These are phyloP conservation scores for Phoma herbarum DNA, from an alignment of 2,329 filamentous ascomycete genomes.

Conservation along the genomic window DNA sequence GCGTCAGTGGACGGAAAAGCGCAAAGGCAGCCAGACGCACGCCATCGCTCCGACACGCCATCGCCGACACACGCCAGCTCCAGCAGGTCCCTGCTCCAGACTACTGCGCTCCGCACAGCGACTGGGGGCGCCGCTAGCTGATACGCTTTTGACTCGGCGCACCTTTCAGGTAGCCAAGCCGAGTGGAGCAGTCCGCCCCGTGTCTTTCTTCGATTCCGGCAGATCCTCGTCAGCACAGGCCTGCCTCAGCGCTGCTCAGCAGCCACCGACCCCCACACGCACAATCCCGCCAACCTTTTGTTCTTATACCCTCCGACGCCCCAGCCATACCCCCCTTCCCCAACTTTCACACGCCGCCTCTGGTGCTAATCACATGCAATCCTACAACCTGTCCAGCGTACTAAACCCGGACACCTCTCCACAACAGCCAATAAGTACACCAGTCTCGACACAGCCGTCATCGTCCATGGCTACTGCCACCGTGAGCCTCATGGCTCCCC, in stretches of 20 bases:
- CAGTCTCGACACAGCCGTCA: slow-evolving; percentile 23
- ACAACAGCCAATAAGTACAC: slow-evolving; percentile 17
- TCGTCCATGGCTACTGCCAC: slow-evolving; percentile 55
- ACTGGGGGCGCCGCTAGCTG: slow-evolving; percentile 32
- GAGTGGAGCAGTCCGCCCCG: slow-evolving; percentile 33
- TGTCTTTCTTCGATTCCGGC: slow-evolving; percentile 41
- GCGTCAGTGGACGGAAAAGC: slow-evolving; percentile 10
- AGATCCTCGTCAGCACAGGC: slow-evolving; percentile 47
- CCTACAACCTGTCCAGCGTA: slow-evolving; percentile 48
- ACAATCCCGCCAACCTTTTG: slow-evolving; percentile 35
- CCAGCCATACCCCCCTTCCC: slow-evolving; percentile 48
- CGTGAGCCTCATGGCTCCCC: slow-evolving; percentile 62
- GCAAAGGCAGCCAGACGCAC: slow-evolving; percentile 30
- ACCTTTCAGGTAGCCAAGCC: slow-evolving; percentile 34
- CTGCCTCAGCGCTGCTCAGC: slow-evolving; percentile 28
- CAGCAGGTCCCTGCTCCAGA: slow-evolving; percentile 25
- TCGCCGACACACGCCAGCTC: slow-evolving; percentile 21
- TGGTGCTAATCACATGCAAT: slow-evolving; percentile 53
- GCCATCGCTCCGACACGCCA: slow-evolving; percentile 30
- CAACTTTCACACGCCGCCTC: slow-evolving; percentile 47
- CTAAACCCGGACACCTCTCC: slow-evolving; percentile 47
- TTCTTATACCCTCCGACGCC: slow-evolving; percentile 48
- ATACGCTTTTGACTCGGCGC: slow-evolving; percentile 31
- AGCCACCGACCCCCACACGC: slow-evolving; percentile 43
- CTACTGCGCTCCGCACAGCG: slow-evolving; percentile 25